These are phyloP conservation scores for Lizonia empirigonia DNA, from an alignment of 2,329 filamentous ascomycete species.

Conservation along the genomic window DNA sequence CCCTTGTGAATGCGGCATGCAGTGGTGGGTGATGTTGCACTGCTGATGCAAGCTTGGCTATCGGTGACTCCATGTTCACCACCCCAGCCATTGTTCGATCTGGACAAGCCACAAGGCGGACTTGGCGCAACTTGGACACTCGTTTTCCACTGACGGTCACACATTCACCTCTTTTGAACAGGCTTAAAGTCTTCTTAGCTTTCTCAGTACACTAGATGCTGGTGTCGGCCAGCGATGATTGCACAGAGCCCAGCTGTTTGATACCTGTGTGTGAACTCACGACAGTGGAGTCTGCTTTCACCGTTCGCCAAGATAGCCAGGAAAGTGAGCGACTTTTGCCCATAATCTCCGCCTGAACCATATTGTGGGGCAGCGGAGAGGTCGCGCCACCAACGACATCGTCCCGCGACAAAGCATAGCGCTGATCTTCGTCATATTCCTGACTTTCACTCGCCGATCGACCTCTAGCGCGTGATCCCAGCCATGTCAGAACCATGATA, in stretches of 20 bases:
- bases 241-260: no score
- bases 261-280: no score
- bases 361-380: conserved; percentile 1
- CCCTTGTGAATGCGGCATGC: neutral
- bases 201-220: no score
- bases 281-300: neutral
- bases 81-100: neutral
- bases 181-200: no score
- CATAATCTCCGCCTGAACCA: neutral
- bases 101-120: conserved; percentile 3
- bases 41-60: conserved; percentile 4
- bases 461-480: neutral
- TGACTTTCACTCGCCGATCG: neutral
- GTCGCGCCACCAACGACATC: conserved; percentile 6
- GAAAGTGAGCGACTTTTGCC: neutral
- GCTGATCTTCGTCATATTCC: neutral
- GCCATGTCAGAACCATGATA: neutral
- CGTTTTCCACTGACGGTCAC: neutral
- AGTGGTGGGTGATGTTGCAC: neutral
- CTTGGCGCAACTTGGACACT: neutral
- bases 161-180: no score
- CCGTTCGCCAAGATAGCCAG: neutral
- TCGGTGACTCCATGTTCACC: neutral
- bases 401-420: neutral
- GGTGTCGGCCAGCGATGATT: no score